Evolutionary conservation across 2,329 filamentous ascomycete species (phyloP).

Genomic region (Hawksworthiomyces lignivorus): DNA sequence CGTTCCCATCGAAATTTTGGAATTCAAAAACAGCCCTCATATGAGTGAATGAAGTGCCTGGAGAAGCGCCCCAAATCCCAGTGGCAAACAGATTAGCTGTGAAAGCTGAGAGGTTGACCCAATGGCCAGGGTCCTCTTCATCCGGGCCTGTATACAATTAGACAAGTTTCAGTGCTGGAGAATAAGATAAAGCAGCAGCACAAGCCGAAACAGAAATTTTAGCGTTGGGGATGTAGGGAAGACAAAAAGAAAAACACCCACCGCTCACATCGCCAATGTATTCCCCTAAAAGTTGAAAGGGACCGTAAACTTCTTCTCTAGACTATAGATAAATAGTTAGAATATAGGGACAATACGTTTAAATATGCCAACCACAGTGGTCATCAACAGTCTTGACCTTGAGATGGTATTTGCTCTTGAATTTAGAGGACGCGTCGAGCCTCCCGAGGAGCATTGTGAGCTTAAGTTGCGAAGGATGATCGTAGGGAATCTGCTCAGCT

Average conservation of each 20-base stretch:
- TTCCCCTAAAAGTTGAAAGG: no score
- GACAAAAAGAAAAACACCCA: no score
- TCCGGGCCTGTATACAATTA: background rate
- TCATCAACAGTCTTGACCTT: no score
- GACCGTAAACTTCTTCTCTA: no score
- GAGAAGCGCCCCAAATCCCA: background rate
- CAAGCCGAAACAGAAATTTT: no score
- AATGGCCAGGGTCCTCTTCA: background rate
- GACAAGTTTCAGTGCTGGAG: no score
- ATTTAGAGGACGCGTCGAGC: background rate
- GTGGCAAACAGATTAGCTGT: background rate
- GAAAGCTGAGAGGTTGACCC: background rate
- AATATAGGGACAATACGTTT: no score
- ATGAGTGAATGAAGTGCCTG: background rate
- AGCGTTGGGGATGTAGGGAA: no score
- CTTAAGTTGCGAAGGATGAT: conserved; percentile 4
- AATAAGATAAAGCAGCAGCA: no score
- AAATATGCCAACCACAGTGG: no score
- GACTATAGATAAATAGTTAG: background rate
- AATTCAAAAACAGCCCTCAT: conserved; percentile 3
- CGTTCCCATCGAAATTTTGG: background rate
- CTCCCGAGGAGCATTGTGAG: background rate
- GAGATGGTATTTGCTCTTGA: background rate
- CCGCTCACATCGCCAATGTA: no score
- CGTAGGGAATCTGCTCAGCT: conserved; percentile 3